A percentile compares a stretch with the other conserved stretches of the same genome.
Evolutionary conservation across 129 eudicot species (phyloP).

Genomic region (Lactuca saligna): DNA sequence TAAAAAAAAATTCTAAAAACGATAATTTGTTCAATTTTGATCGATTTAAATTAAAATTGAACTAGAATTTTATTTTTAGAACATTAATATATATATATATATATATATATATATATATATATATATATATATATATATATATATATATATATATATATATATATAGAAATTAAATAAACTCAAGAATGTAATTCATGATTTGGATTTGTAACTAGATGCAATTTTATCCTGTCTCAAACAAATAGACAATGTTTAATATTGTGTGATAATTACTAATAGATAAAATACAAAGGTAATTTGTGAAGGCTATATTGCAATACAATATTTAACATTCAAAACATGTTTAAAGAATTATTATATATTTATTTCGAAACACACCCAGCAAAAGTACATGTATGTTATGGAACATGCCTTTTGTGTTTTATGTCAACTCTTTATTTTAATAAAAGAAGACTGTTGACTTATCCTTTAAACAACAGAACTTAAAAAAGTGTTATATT

Average conservation of each 20-base stretch:
- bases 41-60: not conserved
- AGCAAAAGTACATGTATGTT: not conserved
- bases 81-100: too few species aligned
- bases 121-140: too few species aligned
- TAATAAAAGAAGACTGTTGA: not conserved
- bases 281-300: not conserved
- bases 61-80: too few species aligned
- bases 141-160: too few species aligned
- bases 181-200: not conserved
- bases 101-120: too few species aligned
- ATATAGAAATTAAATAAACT: too few species aligned
- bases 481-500: not conserved
- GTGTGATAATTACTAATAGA: not conserved
- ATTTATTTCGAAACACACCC: not conserved
- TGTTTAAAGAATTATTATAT: not conserved
- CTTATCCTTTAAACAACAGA: not conserved
- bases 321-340: slow-evolving; percentile 1
- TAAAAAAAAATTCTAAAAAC: too few species aligned
- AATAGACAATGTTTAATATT: not conserved
- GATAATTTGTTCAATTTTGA: too few species aligned
- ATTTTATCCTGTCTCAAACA: not conserved
- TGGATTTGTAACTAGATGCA: not conserved
- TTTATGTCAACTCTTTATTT: not conserved
- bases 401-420: slow-evolving; percentile 1
- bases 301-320: not conserved